Percentiles rank a stretch among this genome's conserved stretches.
Conservation (phyloP, 768 basidiomycete genomes). For the Mycena floridula region DNA sequence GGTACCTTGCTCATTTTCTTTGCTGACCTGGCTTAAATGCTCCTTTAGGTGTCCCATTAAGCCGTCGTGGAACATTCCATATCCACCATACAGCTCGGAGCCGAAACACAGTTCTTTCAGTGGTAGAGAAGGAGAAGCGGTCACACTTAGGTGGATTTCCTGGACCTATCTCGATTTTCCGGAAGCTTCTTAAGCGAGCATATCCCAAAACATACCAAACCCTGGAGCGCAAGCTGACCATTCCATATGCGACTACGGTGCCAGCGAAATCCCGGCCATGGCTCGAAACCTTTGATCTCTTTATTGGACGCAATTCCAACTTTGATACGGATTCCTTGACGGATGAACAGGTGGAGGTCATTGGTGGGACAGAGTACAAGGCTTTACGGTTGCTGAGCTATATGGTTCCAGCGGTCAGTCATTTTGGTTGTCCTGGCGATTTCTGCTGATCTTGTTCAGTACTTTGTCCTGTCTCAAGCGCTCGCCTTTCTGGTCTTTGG, state of each 20-base stretch:
- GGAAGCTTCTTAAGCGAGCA: slow-evolving; percentile 28
- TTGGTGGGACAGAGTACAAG: slow-evolving; percentile 74
- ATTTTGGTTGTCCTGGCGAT: not conserved
- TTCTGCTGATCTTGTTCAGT: too few species aligned
- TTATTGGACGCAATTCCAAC: slow-evolving; percentile 55
- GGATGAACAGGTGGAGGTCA: slow-evolving; percentile 61
- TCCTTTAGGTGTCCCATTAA: too few species aligned
- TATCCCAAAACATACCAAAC: slow-evolving; percentile 38
- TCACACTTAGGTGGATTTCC: slow-evolving; percentile 42
- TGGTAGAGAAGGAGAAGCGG: slow-evolving; percentile 23
- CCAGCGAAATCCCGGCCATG: slow-evolving; percentile 27
- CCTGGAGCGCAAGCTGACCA: slow-evolving; percentile 44
- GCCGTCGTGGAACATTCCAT: slow-evolving; percentile 28
- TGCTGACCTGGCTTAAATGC: too few species aligned
- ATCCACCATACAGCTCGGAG: slow-evolving; percentile 7
- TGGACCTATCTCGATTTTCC: slow-evolving; percentile 32
- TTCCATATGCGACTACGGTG: slow-evolving; percentile 40
- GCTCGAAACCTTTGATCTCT: slow-evolving; percentile 33
- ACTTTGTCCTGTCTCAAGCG: slow-evolving; percentile 55
- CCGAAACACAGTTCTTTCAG: too few species aligned
- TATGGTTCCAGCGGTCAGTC: slow-evolving; percentile 38
- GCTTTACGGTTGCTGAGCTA: slow-evolving; percentile 50
- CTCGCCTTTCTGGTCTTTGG: slow-evolving; percentile 52
- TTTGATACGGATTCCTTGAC: slow-evolving; percentile 49
- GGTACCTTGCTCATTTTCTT: slow-evolving; percentile 17